These are phyloP conservation scores for Trichomonas tenax DNA, from an alignment of 208 protist species.

Conservation along the genomic window DNA sequence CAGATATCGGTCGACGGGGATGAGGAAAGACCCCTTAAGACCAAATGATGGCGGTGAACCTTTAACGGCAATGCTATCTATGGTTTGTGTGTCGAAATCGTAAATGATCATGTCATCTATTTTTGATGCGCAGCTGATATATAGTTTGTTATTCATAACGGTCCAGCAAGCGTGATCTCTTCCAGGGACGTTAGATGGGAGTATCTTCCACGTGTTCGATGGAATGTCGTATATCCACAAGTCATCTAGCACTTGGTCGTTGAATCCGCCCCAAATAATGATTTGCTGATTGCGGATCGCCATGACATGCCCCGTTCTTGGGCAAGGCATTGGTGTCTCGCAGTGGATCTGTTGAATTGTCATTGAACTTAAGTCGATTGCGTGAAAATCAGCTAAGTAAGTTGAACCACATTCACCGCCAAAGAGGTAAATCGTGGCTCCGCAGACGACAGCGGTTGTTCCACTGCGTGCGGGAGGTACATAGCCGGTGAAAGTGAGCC, in stretches of 20 bases:
- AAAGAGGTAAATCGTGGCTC: background rate
- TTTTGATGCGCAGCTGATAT: background rate
- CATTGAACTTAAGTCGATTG: background rate
- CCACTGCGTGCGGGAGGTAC: background rate
- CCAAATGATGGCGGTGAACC: background rate
- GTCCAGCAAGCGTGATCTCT: background rate
- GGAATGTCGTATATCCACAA: background rate
- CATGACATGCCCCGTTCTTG: background rate
- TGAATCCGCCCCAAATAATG: background rate
- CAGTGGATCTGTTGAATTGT: background rate
- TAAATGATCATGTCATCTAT: background rate
- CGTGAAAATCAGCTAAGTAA: background rate
- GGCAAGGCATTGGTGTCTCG: background rate
- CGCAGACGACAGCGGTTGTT: background rate
- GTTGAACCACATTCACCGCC: background rate
- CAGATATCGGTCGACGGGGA: background rate
- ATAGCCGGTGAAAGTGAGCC: background rate
- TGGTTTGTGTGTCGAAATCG: background rate
- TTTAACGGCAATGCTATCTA: background rate
- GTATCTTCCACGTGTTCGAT: background rate
- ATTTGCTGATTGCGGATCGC: background rate
- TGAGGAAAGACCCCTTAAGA: background rate
- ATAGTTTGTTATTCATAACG: background rate
- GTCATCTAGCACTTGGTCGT: background rate
- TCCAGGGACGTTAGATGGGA: background rate